Evolutionary conservation across 208 protist genomes (phyloP), one percentile per base, ranked within the genome.

Genomic region (Blastocrithidia nonstop): DNA sequence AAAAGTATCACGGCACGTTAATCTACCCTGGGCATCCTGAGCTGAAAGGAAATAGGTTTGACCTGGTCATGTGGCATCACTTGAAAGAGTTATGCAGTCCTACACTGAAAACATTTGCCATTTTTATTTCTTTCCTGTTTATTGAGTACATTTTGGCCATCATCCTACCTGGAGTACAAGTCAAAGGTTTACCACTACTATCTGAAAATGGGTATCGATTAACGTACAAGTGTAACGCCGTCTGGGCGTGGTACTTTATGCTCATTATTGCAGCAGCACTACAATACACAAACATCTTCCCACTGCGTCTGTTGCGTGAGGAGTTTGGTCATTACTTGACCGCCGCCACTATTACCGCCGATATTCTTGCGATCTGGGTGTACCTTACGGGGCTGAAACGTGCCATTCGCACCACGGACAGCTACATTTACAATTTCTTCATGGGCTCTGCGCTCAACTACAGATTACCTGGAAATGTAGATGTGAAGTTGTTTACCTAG

Each of bases 381-480:
- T 95, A 86, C 57, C 45, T 91, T 35, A 32, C 41, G 47, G 85
- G 73, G 37, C 59, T 61, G 31, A 54, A 51, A 41, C 63, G 49
- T 52, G 48, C 54, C 43, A 71, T 93, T 38, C 76, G 88, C 47
- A 93, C 94, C 75, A 74, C 72, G 19, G 82, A 81, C 26, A 95
- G 77, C 65, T 39, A 82, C 44, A 54, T 96, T 27, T 97, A 96
- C 67, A 85, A 97, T 56, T 95, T 96, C 53, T 97, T 97, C 70
- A 96, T 96, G 87, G 94, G 94, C 25, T 82, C 69, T 25, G 66
- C 26, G 17, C 72, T 94, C 17, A 88, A 92, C 70, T 87, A 66
- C 54, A 70, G 79, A 29, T 73, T 97, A 27, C 81, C 81, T 8
- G 89, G 89, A 42, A 56, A 67, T 61, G 61, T 97, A 29, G 93